Percentiles rank a stretch among this genome's conserved stretches.
These are phyloP conservation scores for Cytospora chrysosperma DNA, from an alignment of 2,329 filamentous ascomycete genomes.

Conservation along the genomic window DNA sequence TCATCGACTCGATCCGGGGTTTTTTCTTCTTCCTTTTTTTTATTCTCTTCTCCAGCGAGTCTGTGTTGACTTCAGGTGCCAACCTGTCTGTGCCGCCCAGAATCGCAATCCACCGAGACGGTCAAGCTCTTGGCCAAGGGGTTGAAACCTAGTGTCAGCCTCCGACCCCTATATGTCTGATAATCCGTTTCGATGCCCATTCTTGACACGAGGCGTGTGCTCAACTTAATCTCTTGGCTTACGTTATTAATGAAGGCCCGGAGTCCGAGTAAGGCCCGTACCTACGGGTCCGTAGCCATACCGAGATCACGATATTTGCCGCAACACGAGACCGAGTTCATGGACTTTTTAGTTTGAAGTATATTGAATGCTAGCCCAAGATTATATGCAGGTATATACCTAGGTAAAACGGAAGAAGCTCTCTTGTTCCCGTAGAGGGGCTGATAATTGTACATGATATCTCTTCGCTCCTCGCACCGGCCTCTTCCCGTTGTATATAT, in stretches of 20 bases:
- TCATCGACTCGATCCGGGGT: background rate
- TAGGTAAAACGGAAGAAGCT: slow-evolving; percentile 9
- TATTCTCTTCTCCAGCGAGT: background rate
- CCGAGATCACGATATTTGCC: background rate
- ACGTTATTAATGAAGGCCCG: background rate
- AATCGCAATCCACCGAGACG: background rate
- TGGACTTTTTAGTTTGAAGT: slow-evolving; percentile 18
- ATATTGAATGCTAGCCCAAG: slow-evolving; percentile 25
- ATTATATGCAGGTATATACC: slow-evolving; percentile 22
- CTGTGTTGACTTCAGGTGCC: background rate
- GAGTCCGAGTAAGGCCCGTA: background rate
- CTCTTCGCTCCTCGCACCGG: background rate
- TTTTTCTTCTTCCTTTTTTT: background rate
- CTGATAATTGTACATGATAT: slow-evolving; percentile 8
- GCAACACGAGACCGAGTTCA: background rate
- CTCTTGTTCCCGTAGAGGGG: slow-evolving; percentile 6
- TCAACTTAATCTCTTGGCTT: background rate
- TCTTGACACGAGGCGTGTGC: background rate
- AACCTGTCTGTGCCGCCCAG: background rate
- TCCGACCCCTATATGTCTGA: background rate
- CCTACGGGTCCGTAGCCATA: background rate
- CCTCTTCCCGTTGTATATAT: slow-evolving; percentile 2
- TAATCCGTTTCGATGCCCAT: background rate
- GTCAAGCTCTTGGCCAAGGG: background rate
- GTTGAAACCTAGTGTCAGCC: slow-evolving; percentile 4